These are phyloP conservation scores for Coccinonectria pachysandricola DNA, from an alignment of 2,329 filamentous ascomycete species.

Conservation along the genomic window DNA sequence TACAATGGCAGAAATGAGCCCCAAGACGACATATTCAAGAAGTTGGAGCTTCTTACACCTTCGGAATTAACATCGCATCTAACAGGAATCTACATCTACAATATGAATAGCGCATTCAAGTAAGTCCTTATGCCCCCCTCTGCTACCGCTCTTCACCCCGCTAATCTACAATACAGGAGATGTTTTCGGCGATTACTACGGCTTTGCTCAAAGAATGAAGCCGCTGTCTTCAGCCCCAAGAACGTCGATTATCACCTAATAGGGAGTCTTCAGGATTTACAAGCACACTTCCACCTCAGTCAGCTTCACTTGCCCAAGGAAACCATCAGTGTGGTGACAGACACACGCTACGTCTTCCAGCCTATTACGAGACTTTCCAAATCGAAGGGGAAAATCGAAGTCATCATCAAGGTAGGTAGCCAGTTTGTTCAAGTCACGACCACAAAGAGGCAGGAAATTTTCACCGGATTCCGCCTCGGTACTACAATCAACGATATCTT, in stretches of 20 bases:
- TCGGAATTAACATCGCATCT: conserved; percentile 50
- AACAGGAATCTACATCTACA: conserved; percentile 56
- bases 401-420: conserved; percentile 56
- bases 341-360: conserved; percentile 55
- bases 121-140: conserved; percentile 20
- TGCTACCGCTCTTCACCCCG: too few relatives aligned
- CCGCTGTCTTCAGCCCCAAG: conserved; percentile 49
- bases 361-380: conserved; percentile 56
- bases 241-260: conserved; percentile 58
- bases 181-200: conserved; percentile 54
- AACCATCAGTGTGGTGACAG: conserved; percentile 57
- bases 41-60: conserved; percentile 51
- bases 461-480: conserved; percentile 49
- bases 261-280: conserved; percentile 54
- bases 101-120: conserved; percentile 63
- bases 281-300: conserved; percentile 55
- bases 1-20: conserved; percentile 59
- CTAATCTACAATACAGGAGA: conserved; percentile 30
- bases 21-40: conserved; percentile 54
- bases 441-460: conserved; percentile 57
- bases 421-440: conserved; percentile 63
- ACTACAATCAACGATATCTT: conserved; percentile 63
- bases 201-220: conserved; percentile 50
- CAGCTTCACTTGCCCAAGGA: conserved; percentile 59
- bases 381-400: conserved; percentile 60